These are phyloP conservation scores for Piedraia hortae DNA, from an alignment of 2,329 filamentous ascomycete species.

Conservation along the genomic window DNA sequence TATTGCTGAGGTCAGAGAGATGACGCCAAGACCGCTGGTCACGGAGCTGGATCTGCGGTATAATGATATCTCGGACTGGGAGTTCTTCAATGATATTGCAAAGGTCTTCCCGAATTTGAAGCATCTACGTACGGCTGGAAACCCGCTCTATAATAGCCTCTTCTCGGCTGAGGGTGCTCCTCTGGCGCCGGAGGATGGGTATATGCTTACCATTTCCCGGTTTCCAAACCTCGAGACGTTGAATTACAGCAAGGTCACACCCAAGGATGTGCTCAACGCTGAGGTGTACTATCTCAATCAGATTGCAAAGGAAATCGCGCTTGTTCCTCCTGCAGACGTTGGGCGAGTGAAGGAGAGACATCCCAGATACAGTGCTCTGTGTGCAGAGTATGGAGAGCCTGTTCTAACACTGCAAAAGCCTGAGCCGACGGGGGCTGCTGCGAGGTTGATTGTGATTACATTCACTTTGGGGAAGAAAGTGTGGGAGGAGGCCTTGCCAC, in stretches of 20 bases:
- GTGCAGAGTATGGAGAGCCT: slow-evolving; percentile 47
- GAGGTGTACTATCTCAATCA: slow-evolving; percentile 81
- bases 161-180: slow-evolving; percentile 14
- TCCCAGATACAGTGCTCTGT: slow-evolving; percentile 46
- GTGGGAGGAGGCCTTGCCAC: slow-evolving; percentile 31
- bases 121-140: slow-evolving; percentile 56
- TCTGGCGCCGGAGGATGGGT: slow-evolving; percentile 44
- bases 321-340: background rate
- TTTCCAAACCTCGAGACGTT: slow-evolving; percentile 38
- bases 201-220: slow-evolving; percentile 66
- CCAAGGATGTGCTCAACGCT: slow-evolving; percentile 55
- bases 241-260: slow-evolving; percentile 42
- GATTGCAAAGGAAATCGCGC: slow-evolving; percentile 46
- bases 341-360: slow-evolving; percentile 24
- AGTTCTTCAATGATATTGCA: slow-evolving; percentile 42
- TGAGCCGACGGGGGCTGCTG: slow-evolving; percentile 59
- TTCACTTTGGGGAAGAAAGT: slow-evolving; percentile 23
- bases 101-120: slow-evolving; percentile 42
- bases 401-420: slow-evolving; percentile 22
- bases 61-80: slow-evolving; percentile 30
- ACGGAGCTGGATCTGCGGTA: slow-evolving; percentile 19
- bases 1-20: too few relatives aligned
- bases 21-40: slow-evolving; percentile 3
- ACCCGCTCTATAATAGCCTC: slow-evolving; percentile 49
- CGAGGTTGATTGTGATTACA: slow-evolving; percentile 35